phyloP scores from a whole-genome alignment of 2,329 filamentous ascomycete genomes.

The Aspergillus fructus region DNA sequence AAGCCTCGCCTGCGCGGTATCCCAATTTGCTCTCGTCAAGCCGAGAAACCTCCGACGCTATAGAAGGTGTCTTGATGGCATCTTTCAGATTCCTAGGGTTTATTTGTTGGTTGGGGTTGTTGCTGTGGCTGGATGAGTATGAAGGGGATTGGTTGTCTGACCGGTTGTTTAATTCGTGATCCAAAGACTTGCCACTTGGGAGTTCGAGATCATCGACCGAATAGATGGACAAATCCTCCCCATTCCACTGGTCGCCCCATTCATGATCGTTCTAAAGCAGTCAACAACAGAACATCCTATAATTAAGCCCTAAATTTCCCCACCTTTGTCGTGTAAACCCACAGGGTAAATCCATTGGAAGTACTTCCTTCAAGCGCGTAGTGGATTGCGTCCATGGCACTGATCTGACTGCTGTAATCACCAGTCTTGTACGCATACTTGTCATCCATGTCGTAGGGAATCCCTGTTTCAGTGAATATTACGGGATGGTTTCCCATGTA shows the following conservation, averaged over 20 bases:
- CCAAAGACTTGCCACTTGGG: conserved; percentile 31
- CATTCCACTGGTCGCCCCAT: conserved; percentile 94
- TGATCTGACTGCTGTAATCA: conserved; percentile 87
- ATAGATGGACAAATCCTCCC: conserved; percentile 90
- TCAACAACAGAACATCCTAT: neutral
- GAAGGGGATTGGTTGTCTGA: conserved; percentile 48
- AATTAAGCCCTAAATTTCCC: conserved; percentile 2
- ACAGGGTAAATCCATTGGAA: conserved; percentile 83
- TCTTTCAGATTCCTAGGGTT: conserved; percentile 74
- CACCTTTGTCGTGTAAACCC: conserved; percentile 77
- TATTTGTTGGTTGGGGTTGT: conserved; percentile 51
- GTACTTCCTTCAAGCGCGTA: conserved; percentile 83
- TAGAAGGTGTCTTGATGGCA: conserved; percentile 57
- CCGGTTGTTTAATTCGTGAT: conserved; percentile 39
- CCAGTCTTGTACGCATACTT: conserved; percentile 94
- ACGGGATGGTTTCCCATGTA: conserved; percentile 86
- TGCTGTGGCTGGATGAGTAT: conserved; percentile 54
- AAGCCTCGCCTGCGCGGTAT: conserved; percentile 88
- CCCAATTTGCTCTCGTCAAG: conserved; percentile 66
- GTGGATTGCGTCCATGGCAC: conserved; percentile 94
- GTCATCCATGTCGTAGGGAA: conserved; percentile 98
- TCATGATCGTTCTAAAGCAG: conserved; percentile 73
- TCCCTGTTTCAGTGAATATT: conserved; percentile 91
- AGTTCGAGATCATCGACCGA: conserved; percentile 75
- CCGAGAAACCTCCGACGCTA: conserved; percentile 58